phyloP scores from a whole-genome alignment of 495 filamentous ascomycete species.

The Physcia stellaris region DNA sequence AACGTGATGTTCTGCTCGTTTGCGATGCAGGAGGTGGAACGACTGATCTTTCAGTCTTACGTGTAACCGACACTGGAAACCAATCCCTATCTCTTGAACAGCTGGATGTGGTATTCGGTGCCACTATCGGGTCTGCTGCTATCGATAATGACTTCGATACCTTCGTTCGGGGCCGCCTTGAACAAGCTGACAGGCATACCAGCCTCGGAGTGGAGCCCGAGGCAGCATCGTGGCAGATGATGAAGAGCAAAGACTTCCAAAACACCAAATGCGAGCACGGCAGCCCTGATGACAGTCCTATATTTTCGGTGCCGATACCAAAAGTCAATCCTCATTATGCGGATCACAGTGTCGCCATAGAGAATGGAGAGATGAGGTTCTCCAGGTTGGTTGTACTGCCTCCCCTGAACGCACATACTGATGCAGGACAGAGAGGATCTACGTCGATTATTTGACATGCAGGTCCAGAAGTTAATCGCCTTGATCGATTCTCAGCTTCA shows the following conservation, averaged over 20 bases:
- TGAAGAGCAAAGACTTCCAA: constrained; percentile 15
- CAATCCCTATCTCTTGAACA: constrained; percentile 22
- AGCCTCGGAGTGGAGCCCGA: constrained; percentile 2
- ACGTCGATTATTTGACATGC: constrained; percentile 23
- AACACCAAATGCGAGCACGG: constrained; percentile 24
- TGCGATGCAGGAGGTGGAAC: constrained; percentile 35
- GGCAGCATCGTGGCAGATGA: constrained; percentile 15
- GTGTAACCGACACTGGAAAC: constrained; percentile 11
- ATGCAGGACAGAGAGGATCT: constrained; percentile 19
- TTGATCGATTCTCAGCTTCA: constrained; percentile 25
- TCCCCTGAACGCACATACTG: not conserved
- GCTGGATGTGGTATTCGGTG: constrained; percentile 26
- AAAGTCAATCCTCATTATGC: constrained; percentile 16
- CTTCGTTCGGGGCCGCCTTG: constrained; percentile 6
- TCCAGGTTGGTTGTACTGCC: constrained; percentile 7
- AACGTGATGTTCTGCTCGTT: constrained; percentile 26
- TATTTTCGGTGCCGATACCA: constrained; percentile 18
- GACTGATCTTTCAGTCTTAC: constrained; percentile 18
- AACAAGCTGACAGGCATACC: constrained; percentile 5
- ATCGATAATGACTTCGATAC: constrained; percentile 14
- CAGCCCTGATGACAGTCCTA: constrained; percentile 18
- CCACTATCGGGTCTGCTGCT: constrained; percentile 13
- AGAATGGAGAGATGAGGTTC: constrained; percentile 24
- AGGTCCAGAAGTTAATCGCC: constrained; percentile 23
- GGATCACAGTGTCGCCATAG: constrained; percentile 17